A percentile compares a stretch with the other conserved stretches of the same genome.
Evolutionary conservation across 2,329 filamentous ascomycete genomes (phyloP).

Genomic region (Hypoxylon sp.): DNA sequence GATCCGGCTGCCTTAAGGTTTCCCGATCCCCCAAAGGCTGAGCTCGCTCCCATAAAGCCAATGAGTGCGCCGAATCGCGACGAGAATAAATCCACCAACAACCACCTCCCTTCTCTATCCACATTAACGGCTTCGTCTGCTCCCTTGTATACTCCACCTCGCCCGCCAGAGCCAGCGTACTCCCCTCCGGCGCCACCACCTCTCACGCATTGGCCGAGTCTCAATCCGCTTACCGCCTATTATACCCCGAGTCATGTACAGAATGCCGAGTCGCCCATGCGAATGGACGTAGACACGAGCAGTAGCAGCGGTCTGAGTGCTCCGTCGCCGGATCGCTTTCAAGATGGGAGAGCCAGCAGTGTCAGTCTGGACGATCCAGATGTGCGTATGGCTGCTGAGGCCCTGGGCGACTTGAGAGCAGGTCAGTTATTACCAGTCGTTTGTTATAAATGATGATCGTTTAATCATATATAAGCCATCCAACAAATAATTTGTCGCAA

Average conservation of each 20-base stretch:
- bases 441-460: conserved; percentile 31
- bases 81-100: conserved; percentile 47
- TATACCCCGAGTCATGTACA: conserved; percentile 63
- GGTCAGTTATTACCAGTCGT: conserved; percentile 64
- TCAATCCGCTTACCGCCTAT: conserved; percentile 66
- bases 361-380: conserved; percentile 76
- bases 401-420: conserved; percentile 80
- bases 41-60: conserved; percentile 62
- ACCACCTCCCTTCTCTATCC: conserved; percentile 61
- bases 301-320: conserved; percentile 58
- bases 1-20: conserved; percentile 55
- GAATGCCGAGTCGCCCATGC: conserved; percentile 61
- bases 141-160: conserved; percentile 48
- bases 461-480: conserved; percentile 31
- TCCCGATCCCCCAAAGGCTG: conserved; percentile 56
- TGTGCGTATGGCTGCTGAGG: conserved; percentile 80
- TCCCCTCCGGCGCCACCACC: conserved; percentile 49
- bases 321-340: conserved; percentile 63
- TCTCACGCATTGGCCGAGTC: conserved; percentile 62
- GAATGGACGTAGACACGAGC: conserved; percentile 64
- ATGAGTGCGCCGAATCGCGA: conserved; percentile 50
- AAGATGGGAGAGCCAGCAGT: conserved; percentile 64
- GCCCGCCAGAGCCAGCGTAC: conserved; percentile 51
- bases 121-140: conserved; percentile 57
- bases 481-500: conserved; percentile 37